Percentiles rank a stretch among this genome's conserved stretches.
phyloP scores from a whole-genome alignment of 176 grass and related monocot genomes.

The Tillandsia fasciculata region DNA sequence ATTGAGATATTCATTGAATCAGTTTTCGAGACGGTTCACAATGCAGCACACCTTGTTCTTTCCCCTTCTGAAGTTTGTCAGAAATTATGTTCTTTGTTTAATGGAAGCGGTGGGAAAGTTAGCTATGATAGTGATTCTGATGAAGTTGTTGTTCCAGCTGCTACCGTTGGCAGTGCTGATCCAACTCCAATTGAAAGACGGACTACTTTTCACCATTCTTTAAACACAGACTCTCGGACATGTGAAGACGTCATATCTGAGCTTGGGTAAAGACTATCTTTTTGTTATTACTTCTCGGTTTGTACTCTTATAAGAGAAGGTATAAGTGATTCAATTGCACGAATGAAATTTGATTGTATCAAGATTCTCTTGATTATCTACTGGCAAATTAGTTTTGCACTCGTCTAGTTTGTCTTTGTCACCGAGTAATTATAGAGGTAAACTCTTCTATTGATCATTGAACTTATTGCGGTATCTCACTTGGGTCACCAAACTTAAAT shows the following conservation, averaged over 20 bases:
- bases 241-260: slow-evolving; percentile 95
- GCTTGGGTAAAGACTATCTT: slow-evolving; percentile 56
- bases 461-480: too few species aligned
- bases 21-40: slow-evolving; percentile 70
- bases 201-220: slow-evolving; percentile 50
- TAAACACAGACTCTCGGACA: slow-evolving; percentile 91
- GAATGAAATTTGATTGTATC: neutral
- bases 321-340: neutral
- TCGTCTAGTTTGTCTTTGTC: too few species aligned
- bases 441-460: too few species aligned
- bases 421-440: too few species aligned
- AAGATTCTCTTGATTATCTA: neutral
- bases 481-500: too few species aligned
- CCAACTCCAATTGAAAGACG: slow-evolving; percentile 57
- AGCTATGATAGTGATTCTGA: slow-evolving; percentile 26
- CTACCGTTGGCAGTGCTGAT: slow-evolving; percentile 60
- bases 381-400: too few species aligned
- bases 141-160: slow-evolving; percentile 41
- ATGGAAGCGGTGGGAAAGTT: slow-evolving; percentile 10
- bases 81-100: slow-evolving; percentile 55
- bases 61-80: slow-evolving; percentile 76
- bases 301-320: neutral
- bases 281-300: neutral
- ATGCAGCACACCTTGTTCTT: slow-evolving; percentile 71
- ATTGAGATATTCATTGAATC: slow-evolving; percentile 97